Conservation (phyloP, 202 grass and related monocot species). For the Panicum virgatum region DNA sequence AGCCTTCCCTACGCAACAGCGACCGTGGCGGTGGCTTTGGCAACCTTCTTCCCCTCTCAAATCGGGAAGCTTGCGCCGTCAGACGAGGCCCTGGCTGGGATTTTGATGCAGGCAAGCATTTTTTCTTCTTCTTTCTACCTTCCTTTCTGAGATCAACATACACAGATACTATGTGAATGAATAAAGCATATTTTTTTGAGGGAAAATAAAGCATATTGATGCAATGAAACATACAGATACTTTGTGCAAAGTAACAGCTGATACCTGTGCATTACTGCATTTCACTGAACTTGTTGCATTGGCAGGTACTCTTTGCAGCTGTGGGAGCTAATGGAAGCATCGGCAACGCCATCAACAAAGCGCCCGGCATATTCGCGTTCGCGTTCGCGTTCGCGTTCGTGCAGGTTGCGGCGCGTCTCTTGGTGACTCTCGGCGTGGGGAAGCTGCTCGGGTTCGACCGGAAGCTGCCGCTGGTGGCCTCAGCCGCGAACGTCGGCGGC, state of each 20-base stretch:
- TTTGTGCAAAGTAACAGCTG: not conserved
- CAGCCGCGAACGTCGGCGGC: slow-evolving; percentile 61
- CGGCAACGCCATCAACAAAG: slow-evolving; percentile 53
- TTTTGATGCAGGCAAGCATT: slow-evolving; percentile 61
- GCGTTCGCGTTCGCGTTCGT: too few species aligned
- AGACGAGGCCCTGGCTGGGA: slow-evolving; percentile 58
- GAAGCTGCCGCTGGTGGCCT: slow-evolving; percentile 61
- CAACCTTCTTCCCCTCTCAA: slow-evolving; percentile 68
- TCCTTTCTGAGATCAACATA: not conserved
- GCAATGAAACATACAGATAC: too few species aligned
- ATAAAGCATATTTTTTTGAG: too few species aligned
- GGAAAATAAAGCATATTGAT: too few species aligned
- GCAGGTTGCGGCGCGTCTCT: slow-evolving; percentile 58
- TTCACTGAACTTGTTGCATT: not conserved
- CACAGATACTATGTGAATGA: too few species aligned
- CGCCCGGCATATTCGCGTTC: slow-evolving; percentile 60
- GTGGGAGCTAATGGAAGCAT: slow-evolving; percentile 69
- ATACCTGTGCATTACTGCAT: not conserved
- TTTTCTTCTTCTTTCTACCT: too few species aligned
- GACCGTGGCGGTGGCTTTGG: slow-evolving; percentile 53
- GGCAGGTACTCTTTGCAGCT: slow-evolving; percentile 62
- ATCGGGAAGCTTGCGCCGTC: slow-evolving; percentile 55
- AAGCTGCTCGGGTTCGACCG: slow-evolving; percentile 51
- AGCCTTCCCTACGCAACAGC: slow-evolving; percentile 67
- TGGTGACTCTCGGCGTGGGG: slow-evolving; percentile 60